Evolutionary conservation across 805 yeast genomes (phyloP).

Genomic region (Priceomyces melissophilus): DNA sequence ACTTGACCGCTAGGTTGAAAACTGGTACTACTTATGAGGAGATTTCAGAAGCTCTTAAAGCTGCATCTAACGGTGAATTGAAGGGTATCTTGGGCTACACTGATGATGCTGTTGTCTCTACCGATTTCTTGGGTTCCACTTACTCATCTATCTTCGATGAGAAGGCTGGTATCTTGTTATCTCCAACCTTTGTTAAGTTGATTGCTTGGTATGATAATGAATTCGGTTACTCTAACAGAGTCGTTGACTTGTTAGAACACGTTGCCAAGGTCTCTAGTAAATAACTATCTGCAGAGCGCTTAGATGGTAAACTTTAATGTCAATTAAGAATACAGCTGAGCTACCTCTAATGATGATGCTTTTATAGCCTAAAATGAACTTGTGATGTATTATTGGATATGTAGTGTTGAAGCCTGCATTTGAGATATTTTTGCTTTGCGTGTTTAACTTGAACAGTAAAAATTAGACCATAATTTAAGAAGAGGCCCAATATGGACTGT

Average conservation of each 20-base stretch:
- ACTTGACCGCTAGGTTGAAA: constrained; percentile 79
- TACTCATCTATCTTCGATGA: constrained; percentile 90
- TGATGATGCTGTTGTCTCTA: constrained; percentile 86
- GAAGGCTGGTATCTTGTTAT: constrained; percentile 83
- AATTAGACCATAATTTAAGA: not conserved
- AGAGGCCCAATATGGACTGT: constrained; percentile 1
- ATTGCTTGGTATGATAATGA: constrained; percentile 96
- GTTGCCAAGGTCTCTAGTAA: constrained; percentile 51
- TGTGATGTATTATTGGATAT: not conserved
- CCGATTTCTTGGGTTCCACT: constrained; percentile 80
- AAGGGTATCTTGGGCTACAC: constrained; percentile 88
- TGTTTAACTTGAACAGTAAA: not conserved
- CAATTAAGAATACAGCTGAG: not conserved
- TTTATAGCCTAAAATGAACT: constrained; percentile 1
- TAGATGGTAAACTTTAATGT: constrained; percentile 2
- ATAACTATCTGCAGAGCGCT: constrained; percentile 14
- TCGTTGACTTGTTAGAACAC: constrained; percentile 82
- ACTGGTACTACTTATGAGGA: constrained; percentile 78
- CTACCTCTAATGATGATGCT: not conserved
- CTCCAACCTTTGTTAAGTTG: constrained; percentile 86
- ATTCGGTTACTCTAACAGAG: constrained; percentile 95
- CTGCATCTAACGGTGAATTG: constrained; percentile 72
- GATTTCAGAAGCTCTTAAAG: constrained; percentile 72
- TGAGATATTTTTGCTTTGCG: too few species aligned
- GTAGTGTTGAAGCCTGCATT: too few species aligned